phyloP scores from a whole-genome alignment of 495 filamentous ascomycete species.

The Pseudevernia furfuracea region DNA sequence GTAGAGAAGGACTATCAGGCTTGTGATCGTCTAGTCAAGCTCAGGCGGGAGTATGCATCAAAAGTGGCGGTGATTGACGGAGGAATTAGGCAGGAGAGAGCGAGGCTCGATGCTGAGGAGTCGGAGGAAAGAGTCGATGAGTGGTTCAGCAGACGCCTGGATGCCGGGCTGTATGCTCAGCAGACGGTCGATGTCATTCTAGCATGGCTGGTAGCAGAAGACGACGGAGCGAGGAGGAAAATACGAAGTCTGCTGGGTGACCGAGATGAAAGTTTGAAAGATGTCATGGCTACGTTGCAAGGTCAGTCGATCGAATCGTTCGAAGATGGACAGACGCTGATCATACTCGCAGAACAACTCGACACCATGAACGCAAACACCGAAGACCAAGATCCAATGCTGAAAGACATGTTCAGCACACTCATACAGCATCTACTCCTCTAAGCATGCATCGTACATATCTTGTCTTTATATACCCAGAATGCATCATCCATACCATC shows the following conservation, averaged over 20 bases:
- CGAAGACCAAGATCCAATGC: conserved; percentile 20
- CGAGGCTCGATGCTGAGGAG: conserved; percentile 42
- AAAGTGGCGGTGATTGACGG: conserved; percentile 58
- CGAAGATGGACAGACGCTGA: conserved; percentile 1
- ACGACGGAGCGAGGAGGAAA: conserved; percentile 64
- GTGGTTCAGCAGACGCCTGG: conserved; percentile 75
- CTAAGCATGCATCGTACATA: conserved; percentile 5
- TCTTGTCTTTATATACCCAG: not conserved
- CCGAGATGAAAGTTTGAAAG: conserved; percentile 54
- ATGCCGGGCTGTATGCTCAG: conserved; percentile 77
- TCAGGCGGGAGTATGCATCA: conserved; percentile 64
- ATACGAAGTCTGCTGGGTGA: conserved; percentile 63
- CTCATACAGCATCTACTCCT: conserved; percentile 19
- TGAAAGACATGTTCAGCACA: conserved; percentile 24
- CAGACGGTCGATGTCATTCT: conserved; percentile 83
- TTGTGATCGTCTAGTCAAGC: conserved; percentile 56
- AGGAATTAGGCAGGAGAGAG: conserved; percentile 53
- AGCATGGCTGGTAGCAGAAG: conserved; percentile 90
- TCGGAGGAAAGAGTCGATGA: conserved; percentile 63
- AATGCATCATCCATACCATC: not conserved
- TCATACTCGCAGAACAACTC: conserved; percentile 16
- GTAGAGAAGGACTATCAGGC: conserved; percentile 92
- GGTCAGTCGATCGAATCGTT: conserved; percentile 35
- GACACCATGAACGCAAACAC: conserved; percentile 18
- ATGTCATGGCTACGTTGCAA: conserved; percentile 60